Evolutionary conservation across 305 asterid species (phyloP).

Genomic region (Fraxinus latifolia): DNA sequence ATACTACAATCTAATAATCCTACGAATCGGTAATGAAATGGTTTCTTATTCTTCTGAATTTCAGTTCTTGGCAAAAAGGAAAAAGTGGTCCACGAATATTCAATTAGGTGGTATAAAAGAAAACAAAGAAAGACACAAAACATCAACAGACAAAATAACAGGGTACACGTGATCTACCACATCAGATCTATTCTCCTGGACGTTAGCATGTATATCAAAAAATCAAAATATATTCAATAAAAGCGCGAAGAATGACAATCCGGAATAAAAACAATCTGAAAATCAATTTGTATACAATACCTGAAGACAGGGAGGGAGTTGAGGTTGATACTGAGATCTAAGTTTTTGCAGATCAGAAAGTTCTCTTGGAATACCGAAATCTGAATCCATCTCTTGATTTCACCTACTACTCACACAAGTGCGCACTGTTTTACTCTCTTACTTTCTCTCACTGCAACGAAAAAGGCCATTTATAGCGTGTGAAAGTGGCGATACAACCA

Average conservation of each 20-base stretch:
- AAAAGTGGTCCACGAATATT: background rate
- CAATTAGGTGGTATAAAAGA: background rate
- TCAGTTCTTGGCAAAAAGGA: background rate
- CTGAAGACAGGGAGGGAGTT: conserved; percentile 94
- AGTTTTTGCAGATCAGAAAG: conserved; percentile 84
- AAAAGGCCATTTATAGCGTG: background rate
- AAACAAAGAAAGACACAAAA: conserved; percentile 12
- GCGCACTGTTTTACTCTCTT: background rate
- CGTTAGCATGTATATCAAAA: conserved; percentile 16
- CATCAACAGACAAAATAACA: conserved; percentile 2
- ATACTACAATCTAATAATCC: conserved; percentile 1
- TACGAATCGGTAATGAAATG: background rate
- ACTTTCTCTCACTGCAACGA: background rate
- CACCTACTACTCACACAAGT: background rate
- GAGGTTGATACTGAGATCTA: conserved; percentile 63
- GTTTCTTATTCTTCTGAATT: background rate
- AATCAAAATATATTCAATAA: conserved; percentile 9
- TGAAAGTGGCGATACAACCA: conserved; percentile 26
- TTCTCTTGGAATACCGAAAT: conserved; percentile 67
- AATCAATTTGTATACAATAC: conserved; percentile 28
- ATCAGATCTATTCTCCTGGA: conserved; percentile 31
- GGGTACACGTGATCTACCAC: background rate
- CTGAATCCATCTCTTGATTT: conserved; percentile 63
- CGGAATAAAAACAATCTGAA: background rate
- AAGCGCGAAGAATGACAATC: background rate